Percentiles rank a stretch among this genome's conserved stretches.
Evolutionary conservation across 2,329 filamentous ascomycete species (phyloP).

Genomic region (Fusarium foetens): DNA sequence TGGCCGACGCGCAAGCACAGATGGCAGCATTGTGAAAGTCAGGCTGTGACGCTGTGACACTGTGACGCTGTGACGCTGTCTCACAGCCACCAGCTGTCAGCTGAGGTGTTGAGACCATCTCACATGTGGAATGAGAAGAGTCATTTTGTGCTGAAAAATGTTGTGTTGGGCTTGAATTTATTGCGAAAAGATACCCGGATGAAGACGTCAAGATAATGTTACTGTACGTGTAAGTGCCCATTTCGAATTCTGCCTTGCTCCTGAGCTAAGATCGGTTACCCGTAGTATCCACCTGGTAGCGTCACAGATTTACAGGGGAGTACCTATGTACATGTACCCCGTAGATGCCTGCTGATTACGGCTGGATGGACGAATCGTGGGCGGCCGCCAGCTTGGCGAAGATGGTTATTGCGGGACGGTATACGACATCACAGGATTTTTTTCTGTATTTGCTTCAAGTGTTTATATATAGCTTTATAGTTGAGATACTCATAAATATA

Average conservation of each 20-base stretch:
- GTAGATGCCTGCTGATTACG: not conserved
- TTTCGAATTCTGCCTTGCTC: not conserved
- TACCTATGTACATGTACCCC: not conserved
- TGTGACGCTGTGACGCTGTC: not conserved
- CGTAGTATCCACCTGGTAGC: not conserved
- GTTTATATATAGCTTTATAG: fast-evolving
- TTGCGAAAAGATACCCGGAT: not conserved
- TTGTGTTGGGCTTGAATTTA: no score
- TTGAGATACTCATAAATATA: fast-evolving
- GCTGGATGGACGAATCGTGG: not conserved
- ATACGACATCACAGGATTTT: fast-evolving
- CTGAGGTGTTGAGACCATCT: not conserved
- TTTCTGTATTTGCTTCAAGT: fast-evolving
- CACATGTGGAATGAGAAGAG: no score
- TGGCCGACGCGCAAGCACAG: fast-evolving
- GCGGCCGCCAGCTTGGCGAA: not conserved
- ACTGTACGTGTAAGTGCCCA: not conserved
- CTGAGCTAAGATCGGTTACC: not conserved
- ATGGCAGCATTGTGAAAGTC: not conserved
- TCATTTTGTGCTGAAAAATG: no score
- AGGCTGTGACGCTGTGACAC: not conserved
- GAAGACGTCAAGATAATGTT: not conserved
- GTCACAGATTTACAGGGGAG: not conserved
- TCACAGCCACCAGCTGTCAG: not conserved
- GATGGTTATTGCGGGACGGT: fast-evolving